Evolutionary conservation across 768 basidiomycete genomes (phyloP).

Genomic region (Psilocybe sp.): DNA sequence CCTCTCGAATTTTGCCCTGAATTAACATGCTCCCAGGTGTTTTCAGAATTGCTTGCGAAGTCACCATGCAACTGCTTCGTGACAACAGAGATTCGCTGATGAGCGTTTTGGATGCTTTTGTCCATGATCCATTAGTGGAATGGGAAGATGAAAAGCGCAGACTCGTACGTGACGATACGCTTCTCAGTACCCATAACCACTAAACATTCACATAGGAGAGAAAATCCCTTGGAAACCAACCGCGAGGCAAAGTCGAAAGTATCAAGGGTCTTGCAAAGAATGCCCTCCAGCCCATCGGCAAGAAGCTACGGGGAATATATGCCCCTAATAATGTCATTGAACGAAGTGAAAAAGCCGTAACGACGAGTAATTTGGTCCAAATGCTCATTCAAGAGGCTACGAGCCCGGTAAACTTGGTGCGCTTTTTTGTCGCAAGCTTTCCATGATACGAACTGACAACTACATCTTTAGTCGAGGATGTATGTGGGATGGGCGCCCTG

Average conservation of each 20-base stretch:
- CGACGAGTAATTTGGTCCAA: conserved; percentile 88
- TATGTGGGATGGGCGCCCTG: conserved; percentile 90
- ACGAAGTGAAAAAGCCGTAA: conserved; percentile 53
- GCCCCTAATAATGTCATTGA: conserved; percentile 48
- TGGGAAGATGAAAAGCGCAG: conserved; percentile 86
- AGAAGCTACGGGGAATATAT: conserved; percentile 77
- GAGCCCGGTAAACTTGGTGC: conserved; percentile 61
- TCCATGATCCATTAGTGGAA: conserved; percentile 95
- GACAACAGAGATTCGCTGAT: conserved; percentile 91
- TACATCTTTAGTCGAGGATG: conserved; percentile 69
- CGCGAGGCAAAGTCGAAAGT: conserved; percentile 33
- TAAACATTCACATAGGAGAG: neutral
- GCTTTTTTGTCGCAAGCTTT: conserved; percentile 8
- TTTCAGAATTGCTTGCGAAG: conserved; percentile 88
- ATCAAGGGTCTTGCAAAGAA: conserved; percentile 67
- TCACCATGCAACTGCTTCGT: conserved; percentile 82
- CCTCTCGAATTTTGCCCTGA: neutral
- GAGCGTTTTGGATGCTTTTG: conserved; percentile 94
- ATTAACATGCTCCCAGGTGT: conserved; percentile 49
- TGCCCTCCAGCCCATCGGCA: conserved; percentile 77
- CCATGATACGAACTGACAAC: conserved; percentile 8
- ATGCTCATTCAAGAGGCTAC: conserved; percentile 89
- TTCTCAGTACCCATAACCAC: no score
- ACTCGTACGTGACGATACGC: conserved; percentile 34
- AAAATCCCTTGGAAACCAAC: neutral